Base-by-base conservation (phyloP, 345 rosid genomes). In the Moricandia arvensis region DNA sequence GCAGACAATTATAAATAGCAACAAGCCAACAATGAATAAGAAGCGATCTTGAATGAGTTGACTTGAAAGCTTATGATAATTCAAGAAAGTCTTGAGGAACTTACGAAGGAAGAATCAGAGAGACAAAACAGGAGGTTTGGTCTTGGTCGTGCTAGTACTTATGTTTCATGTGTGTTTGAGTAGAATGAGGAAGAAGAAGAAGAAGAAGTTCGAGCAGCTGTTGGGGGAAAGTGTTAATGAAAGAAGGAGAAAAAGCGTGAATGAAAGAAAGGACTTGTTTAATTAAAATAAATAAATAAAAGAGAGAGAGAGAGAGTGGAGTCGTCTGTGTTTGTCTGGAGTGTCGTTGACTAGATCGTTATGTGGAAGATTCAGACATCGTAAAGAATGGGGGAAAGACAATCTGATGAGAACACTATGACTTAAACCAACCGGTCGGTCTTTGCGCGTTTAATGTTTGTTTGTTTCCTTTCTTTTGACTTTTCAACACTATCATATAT, bases 381-480 rank as follows among this genome's bases (percentile, higher is more conserved):
- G 76, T 71, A 15, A 71, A 71, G 57, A 64, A 45, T 34, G 80
- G 75, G 75, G 59, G 59, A 65, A 64, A 77, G 9, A 51, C 18
- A 37, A 0, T 10, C 61, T 30, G 18, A 70, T 76, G 75, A 69
- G 70, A 71, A 71, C 75, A 18, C 75, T 29, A 34, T 63, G 70
- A 64, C 53, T 8, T 27, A 34, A 49, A 11, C 66, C 51, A 59
- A 43, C 67, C 33, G 67, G 80, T 76, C 75, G 51, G 80, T 77
- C 76, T 77, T 77, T 77, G 17, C 80, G 80, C 72, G 80, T 77
- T 71, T 55, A 63, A 41, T 76, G 60, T 41, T 24, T 71, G 13
- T 21, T 17, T 29, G 31, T 26, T 31, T 30, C 51, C 24, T 11
- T 51, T 47, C 3, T 47, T 75, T 71, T 71, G 72, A 71, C 76